Evolutionary conservation across 768 basidiomycete genomes (phyloP), one percentile per base, ranked within the genome.

Genomic region (Cystobasidium ongulense): DNA sequence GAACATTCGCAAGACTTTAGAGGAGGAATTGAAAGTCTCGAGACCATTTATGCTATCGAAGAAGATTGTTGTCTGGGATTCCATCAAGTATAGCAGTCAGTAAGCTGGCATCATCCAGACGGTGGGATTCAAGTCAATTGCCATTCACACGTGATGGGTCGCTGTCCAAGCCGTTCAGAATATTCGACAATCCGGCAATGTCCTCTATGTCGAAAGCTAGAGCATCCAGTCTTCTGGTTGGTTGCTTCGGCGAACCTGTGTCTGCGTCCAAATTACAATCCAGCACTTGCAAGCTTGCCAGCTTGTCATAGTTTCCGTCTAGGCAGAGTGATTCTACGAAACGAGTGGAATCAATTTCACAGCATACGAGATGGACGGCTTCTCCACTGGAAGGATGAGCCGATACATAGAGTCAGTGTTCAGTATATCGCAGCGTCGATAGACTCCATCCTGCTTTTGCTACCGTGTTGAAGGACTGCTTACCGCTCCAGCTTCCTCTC

Each of bases 11-110:
- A 59, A 27, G 13, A 59, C 57, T 21, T 10, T 21, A 27, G 57
- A 35, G 23, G 11, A 31, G 13, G 31, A 35, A 25, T 71, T 54
- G 54, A 71, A 71, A 2, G 43, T 71, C 31, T 57, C 52, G 10
- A 71, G 68, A 10, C 53, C 54, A 41, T 54, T 71, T 8, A 71
- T 23, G 54, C 68, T 59, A 52, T 71, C 68, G 29, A 71, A 54
- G 35, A 57, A 54, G 1, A 71, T 33, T 8, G 39, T 67, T 18
- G 65, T 33, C 65, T 67, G 38, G n/a, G 8, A 27, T 31, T 8
- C 11, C 10, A 63, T 8, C 8, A 7, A 23, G 54, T 33, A 57
- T 57, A 7, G 8, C 8, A 7, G 21, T 57, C 25, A 57, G n/a
- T n/a, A n/a, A n/a, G n/a, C n/a, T n/a, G n/a, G n/a, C n/a, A n/a